Evolutionary conservation across 106 monocot genomes (phyloP), one percentile per base, ranked within the genome.

Genomic region (Narthecium ossifragum): DNA sequence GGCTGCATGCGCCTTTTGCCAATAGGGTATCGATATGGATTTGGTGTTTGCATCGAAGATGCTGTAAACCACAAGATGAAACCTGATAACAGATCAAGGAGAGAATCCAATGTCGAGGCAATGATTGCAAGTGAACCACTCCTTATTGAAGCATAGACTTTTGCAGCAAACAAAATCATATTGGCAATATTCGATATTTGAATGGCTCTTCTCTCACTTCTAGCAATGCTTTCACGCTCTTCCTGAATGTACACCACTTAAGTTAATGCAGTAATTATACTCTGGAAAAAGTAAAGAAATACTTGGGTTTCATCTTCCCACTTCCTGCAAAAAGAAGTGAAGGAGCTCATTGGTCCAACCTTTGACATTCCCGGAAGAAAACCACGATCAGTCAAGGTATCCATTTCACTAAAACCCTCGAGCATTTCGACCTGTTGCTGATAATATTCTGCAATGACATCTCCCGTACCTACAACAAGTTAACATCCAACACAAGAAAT

Each of bases 1-100:
- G 96, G 96, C 55, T 98, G 96, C 96, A 98, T 98, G 26, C 96
- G 86, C 64, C 39, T 84, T 79, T 98, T 98, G 46, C 96, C 96
- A 63, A 98, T 98, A 7, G 96, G 96, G 32, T 98, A 98, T 30
- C 78, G 74, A 62, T 98, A 90, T 5, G 86, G 96, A 69, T 82
- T 98, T 52, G 78, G 86, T 24, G 78, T 90, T 71, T 91, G 86
- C 96, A 98, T 91, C 55, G 86, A 81, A 51, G 87, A 90, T 65
- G 90, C 80, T 66, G 96, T 85, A 57, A 98, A 98, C 96, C 96
- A 98, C 59, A 98, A 63, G 43, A 98, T 98, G 53, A 98, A 98
- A 21, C 96, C 96, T 4, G 96, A 98, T 51, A 98, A 64, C 57
- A 98, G 69, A 84, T 98, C 96, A 54, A 98, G 90, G 14, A 98